Base-by-base conservation (phyloP, 306 rosid genomes). In the Trichosanthes truncata region DNA sequence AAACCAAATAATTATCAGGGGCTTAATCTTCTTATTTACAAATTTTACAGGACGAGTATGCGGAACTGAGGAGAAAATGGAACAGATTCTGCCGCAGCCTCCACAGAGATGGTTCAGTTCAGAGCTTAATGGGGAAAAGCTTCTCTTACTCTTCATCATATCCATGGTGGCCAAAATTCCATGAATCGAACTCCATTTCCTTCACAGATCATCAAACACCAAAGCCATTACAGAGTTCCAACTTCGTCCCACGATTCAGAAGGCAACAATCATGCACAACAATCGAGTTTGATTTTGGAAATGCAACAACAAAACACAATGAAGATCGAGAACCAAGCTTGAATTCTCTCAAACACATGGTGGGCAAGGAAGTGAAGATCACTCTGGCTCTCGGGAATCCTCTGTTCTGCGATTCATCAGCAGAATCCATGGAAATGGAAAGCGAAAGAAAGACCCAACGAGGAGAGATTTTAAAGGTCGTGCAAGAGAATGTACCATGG, bases 401-500 rank as follows among this genome's bases (percentile, higher is more conserved):
- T 65, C 67, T 85, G 63, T 86, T 90, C 80, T 74, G 81, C 35
- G 92, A 84, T 76, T 89, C 93, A 12, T 89, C 93, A 12, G 86
- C 81, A 31, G 62, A 87, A 83, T 61, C 74, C 71, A 87, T n/a
- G 73, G 59, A 87, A 77, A 84, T 66, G 80, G 85, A 80, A 77
- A 74, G 86, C 66, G 90, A 84, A 83, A 71, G 80, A 33, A 77
- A 89, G 80, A 71, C 81, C 26, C 81, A 67, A 80, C 78, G 84
- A 86, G 97, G 84, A 83, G 90, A 86, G 80, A 74, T 91, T 84
- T 90, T 88, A 81, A 89, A 84, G 86, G 78, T 88, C 46, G 82
- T 96, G 88, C 91, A 85, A 86, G 98, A 93, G 86, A 91, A 91
- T 87, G 97, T 96, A 76, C 98, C 99, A 72, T 96, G 99, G 99